phyloP scores from a whole-genome alignment of 2,329 filamentous ascomycete genomes.

The Lachnellula cervina region DNA sequence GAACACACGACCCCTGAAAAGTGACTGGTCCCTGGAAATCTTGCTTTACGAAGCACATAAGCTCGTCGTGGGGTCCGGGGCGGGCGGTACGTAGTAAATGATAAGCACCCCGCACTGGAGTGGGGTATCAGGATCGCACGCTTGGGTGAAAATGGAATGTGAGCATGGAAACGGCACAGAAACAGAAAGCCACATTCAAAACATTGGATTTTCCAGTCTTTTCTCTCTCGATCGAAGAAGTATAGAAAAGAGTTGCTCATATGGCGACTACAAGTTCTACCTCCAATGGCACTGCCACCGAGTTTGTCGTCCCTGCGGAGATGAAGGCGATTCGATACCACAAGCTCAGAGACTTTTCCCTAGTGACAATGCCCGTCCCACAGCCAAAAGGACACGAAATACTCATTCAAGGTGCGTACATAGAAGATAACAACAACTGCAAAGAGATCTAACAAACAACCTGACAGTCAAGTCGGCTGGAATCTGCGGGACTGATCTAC shows the following conservation, averaged over 20 bases:
- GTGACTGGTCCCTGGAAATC: background rate
- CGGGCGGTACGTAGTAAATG: background rate
- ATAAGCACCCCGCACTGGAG: background rate
- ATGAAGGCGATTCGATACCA: conserved; percentile 19
- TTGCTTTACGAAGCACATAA: background rate
- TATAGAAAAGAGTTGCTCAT: too few relatives aligned
- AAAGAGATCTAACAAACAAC: too few relatives aligned
- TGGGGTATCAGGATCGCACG: background rate
- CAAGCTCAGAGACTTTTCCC: conserved; percentile 16
- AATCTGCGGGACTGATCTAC: too few relatives aligned
- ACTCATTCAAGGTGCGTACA: conserved; percentile 4
- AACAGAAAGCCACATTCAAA: background rate
- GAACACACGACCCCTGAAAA: background rate
- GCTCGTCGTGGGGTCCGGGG: background rate
- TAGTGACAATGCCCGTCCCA: conserved; percentile 17
- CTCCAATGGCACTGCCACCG: conserved; percentile 12
- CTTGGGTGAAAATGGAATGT: background rate
- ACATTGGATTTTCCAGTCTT: background rate
- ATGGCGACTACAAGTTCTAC: conserved; percentile 1
- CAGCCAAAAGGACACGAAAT: conserved; percentile 15
- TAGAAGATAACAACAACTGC: too few relatives aligned
- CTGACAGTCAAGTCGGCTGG: too few relatives aligned
- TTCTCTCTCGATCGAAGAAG: too few relatives aligned
- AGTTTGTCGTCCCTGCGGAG: conserved; percentile 11
- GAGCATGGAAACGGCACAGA: background rate